A percentile compares a stretch with the other conserved stretches of the same genome.
phyloP scores from a whole-genome alignment of 2,329 filamentous ascomycete species.

The Fusarium lateritium region DNA sequence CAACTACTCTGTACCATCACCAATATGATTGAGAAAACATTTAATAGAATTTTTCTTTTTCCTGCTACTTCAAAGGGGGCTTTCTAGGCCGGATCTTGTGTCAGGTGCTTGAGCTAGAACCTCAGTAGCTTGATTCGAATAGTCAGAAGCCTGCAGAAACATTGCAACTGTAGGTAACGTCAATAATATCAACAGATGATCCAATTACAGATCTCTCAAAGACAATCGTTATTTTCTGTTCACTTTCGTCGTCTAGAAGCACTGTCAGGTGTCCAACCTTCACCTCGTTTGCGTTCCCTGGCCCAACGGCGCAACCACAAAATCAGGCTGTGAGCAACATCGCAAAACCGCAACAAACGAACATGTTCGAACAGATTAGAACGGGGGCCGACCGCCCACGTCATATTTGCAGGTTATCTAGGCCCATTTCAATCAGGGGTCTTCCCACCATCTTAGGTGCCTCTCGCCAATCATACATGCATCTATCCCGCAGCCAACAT shows the following conservation, averaged over 20 bases:
- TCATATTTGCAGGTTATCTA: constrained; percentile 16
- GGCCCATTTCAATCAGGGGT: constrained; percentile 1
- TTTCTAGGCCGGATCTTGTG: too few relatives aligned
- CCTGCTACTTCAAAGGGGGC: too few relatives aligned
- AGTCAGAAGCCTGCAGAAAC: background rate
- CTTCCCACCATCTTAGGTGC: constrained; percentile 17
- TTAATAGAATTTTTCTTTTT: too few relatives aligned
- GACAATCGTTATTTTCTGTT: too few relatives aligned
- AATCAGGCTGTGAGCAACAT: background rate
- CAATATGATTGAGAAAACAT: background rate
- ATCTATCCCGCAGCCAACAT: background rate
- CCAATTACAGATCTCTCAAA: too few relatives aligned
- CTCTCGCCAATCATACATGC: constrained; percentile 36
- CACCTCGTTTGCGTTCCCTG: too few relatives aligned
- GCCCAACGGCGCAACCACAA: background rate
- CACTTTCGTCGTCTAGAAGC: too few relatives aligned
- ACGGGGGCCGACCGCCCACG: constrained; percentile 10
- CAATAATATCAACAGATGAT: too few relatives aligned
- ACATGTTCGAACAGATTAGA: constrained; percentile 22
- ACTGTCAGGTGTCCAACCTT: too few relatives aligned
- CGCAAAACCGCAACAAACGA: constrained; percentile 10
- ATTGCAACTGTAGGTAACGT: background rate
- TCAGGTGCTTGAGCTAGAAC: background rate
- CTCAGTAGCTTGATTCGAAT: background rate
- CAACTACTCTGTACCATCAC: background rate